Evolutionary conservation across 306 rosid species (phyloP).

Genomic region (Coriaria nepalensis): DNA sequence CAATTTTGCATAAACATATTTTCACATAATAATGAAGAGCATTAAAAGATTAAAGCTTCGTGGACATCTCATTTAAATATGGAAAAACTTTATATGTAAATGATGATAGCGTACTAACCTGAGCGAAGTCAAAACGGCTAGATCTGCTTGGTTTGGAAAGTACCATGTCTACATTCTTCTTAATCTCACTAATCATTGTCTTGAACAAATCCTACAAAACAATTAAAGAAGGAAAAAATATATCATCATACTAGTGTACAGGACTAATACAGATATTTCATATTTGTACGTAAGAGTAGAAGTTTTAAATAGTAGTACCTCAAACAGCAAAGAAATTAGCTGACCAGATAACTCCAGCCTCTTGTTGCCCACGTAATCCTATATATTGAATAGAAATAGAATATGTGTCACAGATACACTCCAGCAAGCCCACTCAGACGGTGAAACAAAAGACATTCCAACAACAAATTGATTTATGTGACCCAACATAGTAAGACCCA

Average conservation of each 20-base stretch:
- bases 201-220: slow-evolving; percentile 67
- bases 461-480: no score
- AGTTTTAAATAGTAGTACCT: slow-evolving; percentile 37
- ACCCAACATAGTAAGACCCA: no score
- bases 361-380: slow-evolving; percentile 98
- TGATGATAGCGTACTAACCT: slow-evolving; percentile 28
- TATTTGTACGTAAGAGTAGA: slow-evolving; percentile 7
- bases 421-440: no score
- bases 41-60: no score
- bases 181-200: slow-evolving; percentile 48
- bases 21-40: no score
- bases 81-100: slow-evolving; percentile 3
- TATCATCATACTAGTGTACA: not conserved
- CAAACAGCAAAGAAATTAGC: slow-evolving; percentile 71
- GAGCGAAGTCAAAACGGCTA: slow-evolving; percentile 41
- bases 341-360: slow-evolving; percentile 93
- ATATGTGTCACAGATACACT: no score
- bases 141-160: slow-evolving; percentile 48
- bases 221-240: slow-evolving; percentile 4
- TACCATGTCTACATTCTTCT: slow-evolving; percentile 20
- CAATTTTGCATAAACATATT: no score
- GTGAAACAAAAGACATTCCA: no score
- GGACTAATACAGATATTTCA: not conserved
- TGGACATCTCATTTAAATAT: not conserved
- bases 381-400: slow-evolving; percentile 11